Conservation (phyloP, 2,329 filamentous ascomycete species). For the Grosmannia clavigera region DNA sequence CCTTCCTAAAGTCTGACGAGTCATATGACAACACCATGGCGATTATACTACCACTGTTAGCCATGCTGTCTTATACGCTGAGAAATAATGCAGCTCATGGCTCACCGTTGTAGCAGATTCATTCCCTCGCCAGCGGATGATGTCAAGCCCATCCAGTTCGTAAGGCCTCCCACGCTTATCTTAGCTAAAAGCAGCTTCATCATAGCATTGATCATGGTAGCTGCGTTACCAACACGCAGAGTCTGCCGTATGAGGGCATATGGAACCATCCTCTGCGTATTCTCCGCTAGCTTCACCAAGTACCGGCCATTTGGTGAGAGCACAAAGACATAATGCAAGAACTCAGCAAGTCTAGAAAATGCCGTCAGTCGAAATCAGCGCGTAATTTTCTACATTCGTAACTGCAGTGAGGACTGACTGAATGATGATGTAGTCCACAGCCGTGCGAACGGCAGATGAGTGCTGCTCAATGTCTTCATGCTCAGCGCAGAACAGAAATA, state of each 20-base stretch:
- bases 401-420: constrained; percentile 33
- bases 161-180: constrained; percentile 58
- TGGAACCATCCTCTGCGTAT: constrained; percentile 56
- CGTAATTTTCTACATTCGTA: background rate
- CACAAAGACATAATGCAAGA: constrained; percentile 62
- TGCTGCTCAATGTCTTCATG: constrained; percentile 53
- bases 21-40: constrained; percentile 64
- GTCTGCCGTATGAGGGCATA: constrained; percentile 64
- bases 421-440: constrained; percentile 54
- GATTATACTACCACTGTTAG: constrained; percentile 44
- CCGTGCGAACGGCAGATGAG: constrained; percentile 47
- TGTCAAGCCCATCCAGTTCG: constrained; percentile 68
- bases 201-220: constrained; percentile 70
- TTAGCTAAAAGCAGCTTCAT: constrained; percentile 65
- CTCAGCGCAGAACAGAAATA: constrained; percentile 48
- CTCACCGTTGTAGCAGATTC: constrained; percentile 57
- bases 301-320: constrained; percentile 65
- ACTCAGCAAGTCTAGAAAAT: constrained; percentile 49
- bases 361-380: background rate
- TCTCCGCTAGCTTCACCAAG: constrained; percentile 57
- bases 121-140: constrained; percentile 62
- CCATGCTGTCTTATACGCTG: background rate
- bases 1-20: constrained; percentile 54
- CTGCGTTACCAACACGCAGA: constrained; percentile 63
- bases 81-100: background rate